Evolutionary conservation across 225 moss, liverwort and hornwort species (phyloP).

Genomic region (Climacium dendroides): DNA sequence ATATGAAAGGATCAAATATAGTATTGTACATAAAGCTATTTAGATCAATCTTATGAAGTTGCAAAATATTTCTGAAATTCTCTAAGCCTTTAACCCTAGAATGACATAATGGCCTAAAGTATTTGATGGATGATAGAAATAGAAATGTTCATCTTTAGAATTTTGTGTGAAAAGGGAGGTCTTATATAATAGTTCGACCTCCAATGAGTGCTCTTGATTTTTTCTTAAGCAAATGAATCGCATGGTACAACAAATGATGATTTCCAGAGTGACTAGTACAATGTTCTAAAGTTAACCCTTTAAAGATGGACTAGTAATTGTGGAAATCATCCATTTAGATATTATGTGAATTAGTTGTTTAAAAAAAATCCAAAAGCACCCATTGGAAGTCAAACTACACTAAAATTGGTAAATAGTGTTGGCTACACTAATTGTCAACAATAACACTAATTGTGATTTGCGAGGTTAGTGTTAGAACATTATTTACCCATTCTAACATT

Average conservation of each 20-base stretch:
- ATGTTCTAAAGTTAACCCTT: too few relatives aligned
- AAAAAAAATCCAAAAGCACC: too few relatives aligned
- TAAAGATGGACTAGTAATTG: too few relatives aligned
- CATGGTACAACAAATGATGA: background rate
- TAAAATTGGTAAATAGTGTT: too few relatives aligned
- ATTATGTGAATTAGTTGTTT: too few relatives aligned
- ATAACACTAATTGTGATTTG: too few relatives aligned
- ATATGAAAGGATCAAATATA: background rate
- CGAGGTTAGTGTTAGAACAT: too few relatives aligned
- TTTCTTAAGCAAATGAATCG: background rate
- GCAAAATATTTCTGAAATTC: background rate
- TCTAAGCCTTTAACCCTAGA: background rate
- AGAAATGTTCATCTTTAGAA: background rate
- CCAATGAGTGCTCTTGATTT: background rate
- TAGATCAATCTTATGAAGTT: background rate
- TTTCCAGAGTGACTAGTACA: background rate
- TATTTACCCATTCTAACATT: too few relatives aligned
- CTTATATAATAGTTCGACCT: background rate
- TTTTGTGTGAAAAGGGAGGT: background rate
- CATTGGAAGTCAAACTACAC: too few relatives aligned
- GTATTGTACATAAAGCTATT: rapidly evolving
- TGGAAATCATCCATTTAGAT: too few relatives aligned
- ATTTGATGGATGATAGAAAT: background rate
- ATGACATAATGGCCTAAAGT: rapidly evolving
- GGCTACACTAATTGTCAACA: too few relatives aligned